Conservation (phyloP, 768 basidiomycete genomes). For the Rossbeevera mucosa region DNA sequence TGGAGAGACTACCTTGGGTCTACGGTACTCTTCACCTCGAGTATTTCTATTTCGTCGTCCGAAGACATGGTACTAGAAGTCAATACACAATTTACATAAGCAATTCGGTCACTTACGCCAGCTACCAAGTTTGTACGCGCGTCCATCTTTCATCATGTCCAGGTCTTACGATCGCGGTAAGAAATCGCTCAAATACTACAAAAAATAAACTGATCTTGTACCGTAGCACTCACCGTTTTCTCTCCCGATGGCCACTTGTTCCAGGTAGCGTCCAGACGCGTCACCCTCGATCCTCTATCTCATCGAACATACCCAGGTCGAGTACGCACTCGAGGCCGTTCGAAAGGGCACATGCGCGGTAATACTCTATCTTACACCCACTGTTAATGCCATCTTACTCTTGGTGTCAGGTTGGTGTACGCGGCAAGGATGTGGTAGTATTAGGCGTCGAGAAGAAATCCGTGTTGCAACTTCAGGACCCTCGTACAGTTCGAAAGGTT, state of each 20-base stretch:
- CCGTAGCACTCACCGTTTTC: constrained; percentile 89
- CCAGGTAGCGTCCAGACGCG: constrained; percentile 58
- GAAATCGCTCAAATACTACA: constrained; percentile 4
- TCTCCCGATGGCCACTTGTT: constrained; percentile 98
- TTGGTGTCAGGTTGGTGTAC: constrained; percentile 76
- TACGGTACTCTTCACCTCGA: constrained; percentile 4
- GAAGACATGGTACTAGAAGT: background rate
- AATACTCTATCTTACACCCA: constrained; percentile 22
- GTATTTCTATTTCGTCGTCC: constrained; percentile 28
- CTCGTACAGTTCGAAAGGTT: constrained; percentile 94
- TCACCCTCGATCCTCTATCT: constrained; percentile 13
- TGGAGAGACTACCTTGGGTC: constrained; percentile 10
- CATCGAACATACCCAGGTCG: constrained; percentile 60
- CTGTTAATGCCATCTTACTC: constrained; percentile 2
- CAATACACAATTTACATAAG: constrained; percentile 22
- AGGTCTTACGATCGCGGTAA: constrained; percentile 96
- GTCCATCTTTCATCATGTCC: constrained; percentile 57
- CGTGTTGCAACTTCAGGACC: constrained; percentile 94
- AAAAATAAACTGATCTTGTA: constrained; percentile 2
- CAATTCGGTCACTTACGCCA: constrained; percentile 19
- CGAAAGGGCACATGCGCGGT: constrained; percentile 97
- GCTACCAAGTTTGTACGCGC: constrained; percentile 45
- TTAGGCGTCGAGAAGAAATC: constrained; percentile 99
- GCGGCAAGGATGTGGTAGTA: constrained; percentile 91
- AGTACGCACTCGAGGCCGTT: constrained; percentile 98